Evolutionary conservation across 441 rosid genomes (phyloP).

Genomic region (Gossypium davidsonii): DNA sequence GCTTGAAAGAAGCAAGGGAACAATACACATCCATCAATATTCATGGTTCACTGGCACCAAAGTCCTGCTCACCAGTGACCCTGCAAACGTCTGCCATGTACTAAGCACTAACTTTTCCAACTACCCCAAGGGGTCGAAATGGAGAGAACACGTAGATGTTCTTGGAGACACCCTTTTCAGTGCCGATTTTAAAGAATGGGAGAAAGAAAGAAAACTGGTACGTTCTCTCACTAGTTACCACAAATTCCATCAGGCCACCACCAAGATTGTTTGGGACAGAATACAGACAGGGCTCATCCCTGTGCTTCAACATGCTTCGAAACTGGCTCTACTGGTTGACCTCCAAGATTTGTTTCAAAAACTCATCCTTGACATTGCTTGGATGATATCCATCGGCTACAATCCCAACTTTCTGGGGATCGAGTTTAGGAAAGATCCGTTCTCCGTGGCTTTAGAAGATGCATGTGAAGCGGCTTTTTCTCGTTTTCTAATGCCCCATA

Average conservation of each 20-base stretch:
- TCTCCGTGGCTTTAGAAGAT: conserved; percentile 26
- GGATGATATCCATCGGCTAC: conserved; percentile 17
- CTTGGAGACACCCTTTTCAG: conserved; percentile 15
- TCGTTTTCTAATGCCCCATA: conserved; percentile 23
- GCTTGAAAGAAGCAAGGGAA: not conserved
- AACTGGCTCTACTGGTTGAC: not conserved
- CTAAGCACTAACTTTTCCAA: not conserved
- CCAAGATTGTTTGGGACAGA: not conserved
- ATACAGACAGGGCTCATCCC: conserved; percentile 5
- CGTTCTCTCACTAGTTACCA: conserved; percentile 11
- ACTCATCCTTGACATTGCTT: conserved; percentile 23
- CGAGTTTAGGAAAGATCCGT: conserved; percentile 10
- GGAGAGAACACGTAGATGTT: conserved; percentile 15
- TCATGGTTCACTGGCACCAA: not conserved
- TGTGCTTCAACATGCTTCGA: conserved; percentile 4
- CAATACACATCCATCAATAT: not conserved
- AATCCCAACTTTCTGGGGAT: conserved; percentile 16
- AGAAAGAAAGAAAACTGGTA: not conserved
- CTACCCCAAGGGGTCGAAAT: conserved; percentile 13
- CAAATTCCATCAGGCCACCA: not conserved
- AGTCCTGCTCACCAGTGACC: conserved; percentile 7
- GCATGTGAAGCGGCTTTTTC: conserved; percentile 25
- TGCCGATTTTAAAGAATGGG: conserved; percentile 7
- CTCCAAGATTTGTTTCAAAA: conserved; percentile 26
- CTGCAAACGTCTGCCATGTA: conserved; percentile 13